These are phyloP conservation scores for Pleoardoris graminearum DNA, from an alignment of 2,329 filamentous ascomycete genomes.

Conservation along the genomic window DNA sequence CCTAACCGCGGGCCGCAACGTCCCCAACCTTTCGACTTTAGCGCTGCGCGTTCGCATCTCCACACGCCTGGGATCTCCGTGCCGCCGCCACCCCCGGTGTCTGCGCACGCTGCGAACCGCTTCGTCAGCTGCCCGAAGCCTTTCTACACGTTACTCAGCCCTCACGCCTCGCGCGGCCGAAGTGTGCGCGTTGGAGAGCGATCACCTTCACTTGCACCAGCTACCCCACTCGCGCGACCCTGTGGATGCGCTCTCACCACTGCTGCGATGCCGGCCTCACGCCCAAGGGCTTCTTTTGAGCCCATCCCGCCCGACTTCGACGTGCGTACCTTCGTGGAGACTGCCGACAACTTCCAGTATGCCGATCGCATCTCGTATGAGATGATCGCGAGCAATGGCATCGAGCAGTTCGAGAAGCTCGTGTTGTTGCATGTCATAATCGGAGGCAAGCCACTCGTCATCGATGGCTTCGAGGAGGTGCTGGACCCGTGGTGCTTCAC, in stretches of 20 bases:
- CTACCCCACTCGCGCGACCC: not conserved
- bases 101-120: not conserved
- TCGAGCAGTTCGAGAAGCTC: constrained; percentile 82
- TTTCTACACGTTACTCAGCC: not conserved
- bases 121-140: not conserved
- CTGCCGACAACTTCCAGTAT: constrained; percentile 83
- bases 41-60: not conserved
- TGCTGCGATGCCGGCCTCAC: constrained; percentile 71
- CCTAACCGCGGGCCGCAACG: not conserved
- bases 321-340: constrained; percentile 72
- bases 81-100: not conserved
- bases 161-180: not conserved
- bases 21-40: not conserved
- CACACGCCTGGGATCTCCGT: not conserved
- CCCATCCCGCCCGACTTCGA: constrained; percentile 87
- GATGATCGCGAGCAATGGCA: constrained; percentile 75
- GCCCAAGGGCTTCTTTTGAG: constrained; percentile 87
- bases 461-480: constrained; percentile 81
- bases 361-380: constrained; percentile 77
- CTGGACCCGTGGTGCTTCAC: constrained; percentile 80
- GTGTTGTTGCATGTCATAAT: constrained; percentile 81
- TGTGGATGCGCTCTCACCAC: constrained; percentile 15
- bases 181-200: not conserved
- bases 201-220: not conserved
- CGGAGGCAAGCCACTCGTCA: constrained; percentile 83